A percentile compares a stretch with the other conserved stretches of the same genome.
Evolutionary conservation across 176 grass and related monocot species (phyloP).

Genomic region (Poa annua): DNA sequence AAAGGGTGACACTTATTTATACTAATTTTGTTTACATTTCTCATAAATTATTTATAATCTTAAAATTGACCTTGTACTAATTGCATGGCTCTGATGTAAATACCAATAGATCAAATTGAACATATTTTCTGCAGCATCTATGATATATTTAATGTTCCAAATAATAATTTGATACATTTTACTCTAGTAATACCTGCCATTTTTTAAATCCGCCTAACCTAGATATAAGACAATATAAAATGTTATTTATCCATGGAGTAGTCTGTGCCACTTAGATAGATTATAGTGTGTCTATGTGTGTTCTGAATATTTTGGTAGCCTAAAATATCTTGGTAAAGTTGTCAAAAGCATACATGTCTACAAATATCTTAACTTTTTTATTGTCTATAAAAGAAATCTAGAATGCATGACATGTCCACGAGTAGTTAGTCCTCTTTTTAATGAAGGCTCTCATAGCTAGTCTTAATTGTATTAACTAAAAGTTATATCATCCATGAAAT

Average conservation of each 20-base stretch:
- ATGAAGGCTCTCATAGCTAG: neutral
- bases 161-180: neutral
- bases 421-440: neutral
- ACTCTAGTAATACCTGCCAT: neutral
- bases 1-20: neutral
- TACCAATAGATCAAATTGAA: neutral
- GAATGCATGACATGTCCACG: neutral
- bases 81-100: neutral
- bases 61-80: neutral
- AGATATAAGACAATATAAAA: neutral
- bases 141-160: neutral
- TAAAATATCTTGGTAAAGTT: neutral
- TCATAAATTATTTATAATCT: neutral
- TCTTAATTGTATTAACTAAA: neutral
- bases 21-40: neutral
- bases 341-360: neutral
- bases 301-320: neutral
- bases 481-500: neutral
- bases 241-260: neutral
- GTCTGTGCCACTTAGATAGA: neutral
- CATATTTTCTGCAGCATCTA: neutral
- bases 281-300: neutral
- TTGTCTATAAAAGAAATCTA: neutral
- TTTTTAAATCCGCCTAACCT: neutral
- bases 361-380: neutral